Conservation (phyloP, 805 yeast species). For the Ogataea nonfermentans region DNA sequence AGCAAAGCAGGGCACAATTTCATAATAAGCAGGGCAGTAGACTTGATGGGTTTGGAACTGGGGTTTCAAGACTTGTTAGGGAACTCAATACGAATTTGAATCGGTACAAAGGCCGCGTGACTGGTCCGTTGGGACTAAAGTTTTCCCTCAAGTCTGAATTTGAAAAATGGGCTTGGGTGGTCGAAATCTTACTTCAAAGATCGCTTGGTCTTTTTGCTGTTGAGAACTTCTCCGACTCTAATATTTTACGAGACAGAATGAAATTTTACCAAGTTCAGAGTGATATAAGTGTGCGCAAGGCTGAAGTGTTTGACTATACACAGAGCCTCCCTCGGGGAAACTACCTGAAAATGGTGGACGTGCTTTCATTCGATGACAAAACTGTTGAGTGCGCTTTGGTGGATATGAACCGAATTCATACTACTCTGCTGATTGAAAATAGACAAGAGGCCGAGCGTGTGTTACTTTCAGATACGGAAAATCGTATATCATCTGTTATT, state of each 20-base stretch:
- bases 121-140: conserved; percentile 78
- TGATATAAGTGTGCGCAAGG: conserved; percentile 49
- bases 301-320: conserved; percentile 57
- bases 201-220: conserved; percentile 67
- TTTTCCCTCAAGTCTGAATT: conserved; percentile 55
- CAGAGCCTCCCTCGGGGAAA: conserved; percentile 41
- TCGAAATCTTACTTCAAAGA: conserved; percentile 54
- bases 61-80: conserved; percentile 40
- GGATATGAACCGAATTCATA: conserved; percentile 61
- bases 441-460: conserved; percentile 49
- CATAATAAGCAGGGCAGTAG: conserved; percentile 34
- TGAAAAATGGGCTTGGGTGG: conserved; percentile 54
- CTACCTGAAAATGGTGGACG: conserved; percentile 56
- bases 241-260: conserved; percentile 37
- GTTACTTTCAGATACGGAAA: conserved; percentile 33
- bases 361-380: conserved; percentile 52
- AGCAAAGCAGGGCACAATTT: conserved; percentile 20
- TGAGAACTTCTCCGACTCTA: conserved; percentile 57
- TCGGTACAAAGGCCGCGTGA: conserved; percentile 50
- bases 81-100: conserved; percentile 37
- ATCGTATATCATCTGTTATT: conserved; percentile 25
- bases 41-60: conserved; percentile 49
- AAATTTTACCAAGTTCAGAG: conserved; percentile 32
- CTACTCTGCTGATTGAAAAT: conserved; percentile 50
- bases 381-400: conserved; percentile 60